Percentiles rank a stretch among this genome's conserved stretches.
Conservation (phyloP, 2,329 filamentous ascomycete genomes). For the Colletotrichum liaoningense region DNA sequence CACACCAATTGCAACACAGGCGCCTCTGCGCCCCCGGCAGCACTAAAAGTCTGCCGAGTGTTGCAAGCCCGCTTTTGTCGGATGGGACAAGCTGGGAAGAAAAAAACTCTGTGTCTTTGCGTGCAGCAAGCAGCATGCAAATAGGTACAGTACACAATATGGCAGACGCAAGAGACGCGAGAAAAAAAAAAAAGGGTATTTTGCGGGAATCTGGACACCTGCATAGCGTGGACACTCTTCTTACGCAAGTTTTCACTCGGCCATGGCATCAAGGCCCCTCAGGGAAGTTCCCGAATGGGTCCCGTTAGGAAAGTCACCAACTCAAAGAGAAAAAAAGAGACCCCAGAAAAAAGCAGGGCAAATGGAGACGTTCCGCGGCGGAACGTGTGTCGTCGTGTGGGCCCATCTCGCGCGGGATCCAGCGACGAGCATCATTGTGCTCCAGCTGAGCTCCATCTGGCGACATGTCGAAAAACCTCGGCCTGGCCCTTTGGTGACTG, state of each 20-base stretch:
- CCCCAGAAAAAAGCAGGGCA: neutral
- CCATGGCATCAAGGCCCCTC: neutral
- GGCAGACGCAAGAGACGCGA: neutral
- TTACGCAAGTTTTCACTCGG: neutral
- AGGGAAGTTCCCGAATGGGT: neutral
- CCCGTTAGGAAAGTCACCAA: neutral
- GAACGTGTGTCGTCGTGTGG: conserved; percentile 30
- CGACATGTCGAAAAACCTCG: neutral
- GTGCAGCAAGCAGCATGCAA: neutral
- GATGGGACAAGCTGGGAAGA: neutral
- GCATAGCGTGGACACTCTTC: neutral
- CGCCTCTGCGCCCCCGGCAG: conserved; percentile 27
- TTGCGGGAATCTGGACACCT: conserved; percentile 13
- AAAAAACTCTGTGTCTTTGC: conserved; percentile 23
- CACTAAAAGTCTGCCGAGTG: conserved; percentile 28
- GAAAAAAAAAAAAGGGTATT: neutral
- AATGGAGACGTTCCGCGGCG: conserved; percentile 31
- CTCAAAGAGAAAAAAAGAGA: neutral
- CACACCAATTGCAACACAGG: conserved; percentile 30
- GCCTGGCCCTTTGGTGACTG: neutral
- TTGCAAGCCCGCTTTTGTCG: conserved; percentile 31
- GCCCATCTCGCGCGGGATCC: conserved; percentile 9
- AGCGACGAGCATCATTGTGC: conserved; percentile 16
- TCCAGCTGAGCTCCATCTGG: conserved; percentile 20
- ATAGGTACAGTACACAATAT: too few relatives aligned